Evolutionary conservation across 2,329 filamentous ascomycete genomes (phyloP), one percentile per base, ranked within the genome.

Genomic region (Tolypocladium album): DNA sequence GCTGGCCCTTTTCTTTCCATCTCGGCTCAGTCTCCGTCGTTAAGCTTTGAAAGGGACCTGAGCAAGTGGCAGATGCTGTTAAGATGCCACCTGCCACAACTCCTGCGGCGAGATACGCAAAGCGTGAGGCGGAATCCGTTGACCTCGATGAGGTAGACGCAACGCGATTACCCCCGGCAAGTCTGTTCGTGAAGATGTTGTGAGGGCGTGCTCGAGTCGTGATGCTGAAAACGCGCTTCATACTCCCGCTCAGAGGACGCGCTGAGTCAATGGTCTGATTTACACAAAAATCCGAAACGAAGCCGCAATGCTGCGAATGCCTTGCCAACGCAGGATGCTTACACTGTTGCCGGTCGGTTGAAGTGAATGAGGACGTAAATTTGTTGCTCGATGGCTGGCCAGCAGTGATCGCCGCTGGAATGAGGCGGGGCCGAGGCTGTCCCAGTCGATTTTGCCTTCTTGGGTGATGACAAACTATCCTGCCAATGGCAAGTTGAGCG

Each of bases 1-100:
- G 42, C 9, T 27, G 34, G n/a, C 39, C 31, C 2, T 55, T 34
- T 24, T 63, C 58, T 9, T 22, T 58, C 65, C 65, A 67, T 55
- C 63, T 62, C 13, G 64, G 60, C 31, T 42, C 43, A 2, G n/a
- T 36, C 27, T 11, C 15, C n/a, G n/a, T 36, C 15, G n/a, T n/a
- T 11, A 15, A 8, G 11, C 27, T 9, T 12, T 9, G 7, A n/a
- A n/a, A 12, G 39, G 47, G 53, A 38, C 27, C 31, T 20, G 53
- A 34, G n/a, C 31, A 22, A 7, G 58, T 20, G 22, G 53, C 57
- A 43, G 43, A 56, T 6, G 59, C 57, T 5, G 31, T 58, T 42
- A 58, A 24, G 38, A 20, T 27, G 20, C 58, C 61, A 40, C 62
- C 61, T 27, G 61, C 20, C 31, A 58, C 24, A 2, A 62, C 1